phyloP scores from a whole-genome alignment of 768 basidiomycete species.

The Boletus patriciae region DNA sequence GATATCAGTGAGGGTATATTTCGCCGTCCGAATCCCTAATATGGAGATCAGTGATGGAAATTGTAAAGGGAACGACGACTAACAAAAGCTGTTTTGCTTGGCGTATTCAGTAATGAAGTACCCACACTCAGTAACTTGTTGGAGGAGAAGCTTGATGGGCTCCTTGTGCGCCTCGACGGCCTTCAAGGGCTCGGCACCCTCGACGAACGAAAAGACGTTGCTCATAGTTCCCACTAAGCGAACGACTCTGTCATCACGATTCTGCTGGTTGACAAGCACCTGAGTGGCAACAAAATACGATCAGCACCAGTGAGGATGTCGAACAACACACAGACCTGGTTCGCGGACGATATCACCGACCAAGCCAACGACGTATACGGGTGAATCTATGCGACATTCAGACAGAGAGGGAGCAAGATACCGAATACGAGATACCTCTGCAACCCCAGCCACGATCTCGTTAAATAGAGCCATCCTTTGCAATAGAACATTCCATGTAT shows the following conservation, averaged over 20 bases:
- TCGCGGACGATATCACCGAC: slow-evolving; percentile 15
- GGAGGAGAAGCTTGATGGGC: too few species aligned
- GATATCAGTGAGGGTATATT: not conserved
- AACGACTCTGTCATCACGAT: slow-evolving; percentile 8
- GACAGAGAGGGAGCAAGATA: not conserved
- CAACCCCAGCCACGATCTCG: too few species aligned
- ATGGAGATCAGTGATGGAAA: not conserved
- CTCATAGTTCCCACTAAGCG: slow-evolving; percentile 9
- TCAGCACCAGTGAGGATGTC: not conserved
- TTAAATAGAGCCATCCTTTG: slow-evolving; percentile 8
- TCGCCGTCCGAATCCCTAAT: not conserved
- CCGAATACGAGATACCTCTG: too few species aligned
- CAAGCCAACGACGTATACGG: slow-evolving; percentile 12
- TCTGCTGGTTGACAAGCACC: slow-evolving; percentile 1
- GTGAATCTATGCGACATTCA: slow-evolving; percentile 9
- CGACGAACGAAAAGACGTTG: not conserved
- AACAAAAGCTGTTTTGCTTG: not conserved
- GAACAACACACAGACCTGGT: slow-evolving; percentile 2
- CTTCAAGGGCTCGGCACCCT: slow-evolving; percentile 3
- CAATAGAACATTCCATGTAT: slow-evolving; percentile 9
- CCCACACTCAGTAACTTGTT: too few species aligned
- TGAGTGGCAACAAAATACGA: too few species aligned
- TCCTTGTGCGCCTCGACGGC: not conserved
- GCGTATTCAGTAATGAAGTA: too few species aligned
- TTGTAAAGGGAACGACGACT: not conserved